Conservation (phyloP, 345 rosid species). For the Syzygium aromaticum region DNA sequence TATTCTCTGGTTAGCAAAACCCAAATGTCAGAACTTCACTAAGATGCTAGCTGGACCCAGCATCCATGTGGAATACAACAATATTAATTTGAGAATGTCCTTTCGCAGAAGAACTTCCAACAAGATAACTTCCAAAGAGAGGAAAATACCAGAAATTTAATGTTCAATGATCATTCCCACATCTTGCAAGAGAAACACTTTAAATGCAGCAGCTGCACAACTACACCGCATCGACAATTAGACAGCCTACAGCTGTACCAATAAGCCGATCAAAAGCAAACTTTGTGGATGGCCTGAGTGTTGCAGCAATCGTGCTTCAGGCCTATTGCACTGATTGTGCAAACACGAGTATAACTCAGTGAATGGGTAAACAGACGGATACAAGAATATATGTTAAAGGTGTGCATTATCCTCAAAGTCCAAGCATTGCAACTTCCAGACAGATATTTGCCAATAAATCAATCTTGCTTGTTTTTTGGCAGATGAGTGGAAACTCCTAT, state of each 20-base stretch:
- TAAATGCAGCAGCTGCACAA: not conserved
- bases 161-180: not conserved
- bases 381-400: not conserved
- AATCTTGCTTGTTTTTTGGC: not conserved
- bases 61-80: not conserved
- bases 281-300: not conserved
- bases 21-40: not conserved
- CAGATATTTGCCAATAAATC: not conserved
- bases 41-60: not conserved
- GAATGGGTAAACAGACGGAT: too few species aligned
- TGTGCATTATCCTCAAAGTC: not conserved
- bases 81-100: not conserved
- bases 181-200: not conserved
- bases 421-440: not conserved
- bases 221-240: not conserved
- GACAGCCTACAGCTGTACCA: not conserved
- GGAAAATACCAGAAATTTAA: too few species aligned
- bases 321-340: too few species aligned
- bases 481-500: not conserved
- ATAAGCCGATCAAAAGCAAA: not conserved
- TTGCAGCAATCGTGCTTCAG: not conserved
- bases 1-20: not conserved
- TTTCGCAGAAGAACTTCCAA: not conserved
- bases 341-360: too few species aligned
- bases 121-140: not conserved